Percentiles rank a stretch among this genome's conserved stretches.
Evolutionary conservation across 2,329 filamentous ascomycete species (phyloP).

Genomic region (Alternaria gaisen): DNA sequence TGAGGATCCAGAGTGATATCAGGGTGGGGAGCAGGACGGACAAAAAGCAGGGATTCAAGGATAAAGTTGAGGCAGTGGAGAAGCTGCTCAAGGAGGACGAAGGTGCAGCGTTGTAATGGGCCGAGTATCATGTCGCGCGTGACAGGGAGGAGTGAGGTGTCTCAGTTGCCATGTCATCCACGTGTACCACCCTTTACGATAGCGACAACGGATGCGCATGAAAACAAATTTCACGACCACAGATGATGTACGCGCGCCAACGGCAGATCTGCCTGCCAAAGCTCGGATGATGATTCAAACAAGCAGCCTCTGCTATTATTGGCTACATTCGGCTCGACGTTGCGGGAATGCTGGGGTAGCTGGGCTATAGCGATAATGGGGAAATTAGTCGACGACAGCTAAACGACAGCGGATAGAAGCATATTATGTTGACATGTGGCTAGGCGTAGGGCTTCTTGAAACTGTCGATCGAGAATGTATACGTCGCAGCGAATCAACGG

Average conservation of each 20-base stretch:
- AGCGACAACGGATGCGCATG: constrained; percentile 8
- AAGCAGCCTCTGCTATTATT: constrained; percentile 33
- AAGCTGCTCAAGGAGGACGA: constrained; percentile 57
- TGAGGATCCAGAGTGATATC: constrained; percentile 86
- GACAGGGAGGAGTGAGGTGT: constrained; percentile 14
- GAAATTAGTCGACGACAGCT: constrained; percentile 7
- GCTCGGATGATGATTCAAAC: constrained; percentile 7
- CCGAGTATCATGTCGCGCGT: constrained; percentile 5
- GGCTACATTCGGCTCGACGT: constrained; percentile 17
- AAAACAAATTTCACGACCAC: constrained; percentile 15
- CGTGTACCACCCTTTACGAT: constrained; percentile 3
- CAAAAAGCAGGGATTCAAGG: constrained; percentile 80
- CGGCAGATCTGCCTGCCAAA: constrained; percentile 15
- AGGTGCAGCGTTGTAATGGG: constrained; percentile 4
- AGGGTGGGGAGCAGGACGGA: constrained; percentile 85
- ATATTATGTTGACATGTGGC: constrained; percentile 4
- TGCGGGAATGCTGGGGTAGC: constrained; percentile 14
- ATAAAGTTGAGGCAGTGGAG: constrained; percentile 75
- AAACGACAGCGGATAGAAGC: constrained; percentile 11
- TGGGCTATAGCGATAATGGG: constrained; percentile 6
- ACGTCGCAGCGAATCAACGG: constrained; percentile 9
- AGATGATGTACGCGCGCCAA: constrained; percentile 1
- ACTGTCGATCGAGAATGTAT: constrained; percentile 9
- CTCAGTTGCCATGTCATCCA: constrained; percentile 17
- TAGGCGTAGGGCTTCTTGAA: constrained; percentile 10